These are phyloP conservation scores for Coniochaeta sp. DNA, from an alignment of 2,329 filamentous ascomycete species.

Conservation along the genomic window DNA sequence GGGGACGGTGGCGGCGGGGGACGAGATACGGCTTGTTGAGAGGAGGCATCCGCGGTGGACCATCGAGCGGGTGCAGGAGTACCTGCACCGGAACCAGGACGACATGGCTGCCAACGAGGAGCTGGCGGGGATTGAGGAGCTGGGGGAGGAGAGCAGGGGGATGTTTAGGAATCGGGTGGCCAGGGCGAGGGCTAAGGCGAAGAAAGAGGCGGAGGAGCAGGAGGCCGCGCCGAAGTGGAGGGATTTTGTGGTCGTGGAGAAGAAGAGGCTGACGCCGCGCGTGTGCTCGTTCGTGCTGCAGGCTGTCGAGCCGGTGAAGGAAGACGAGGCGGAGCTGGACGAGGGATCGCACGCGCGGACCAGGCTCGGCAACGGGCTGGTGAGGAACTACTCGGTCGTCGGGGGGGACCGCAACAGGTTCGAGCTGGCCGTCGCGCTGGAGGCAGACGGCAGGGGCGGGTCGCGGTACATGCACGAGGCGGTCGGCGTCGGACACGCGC, in stretches of 20 bases:
- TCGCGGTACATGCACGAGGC: conserved; percentile 50
- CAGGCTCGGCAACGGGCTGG: conserved; percentile 46
- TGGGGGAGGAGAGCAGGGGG: conserved; percentile 40
- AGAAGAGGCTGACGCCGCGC: conserved; percentile 40
- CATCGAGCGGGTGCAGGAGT: conserved; percentile 55
- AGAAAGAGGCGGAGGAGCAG: conserved; percentile 13
- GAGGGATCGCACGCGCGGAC: conserved; percentile 49
- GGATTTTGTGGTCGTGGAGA: conserved; percentile 40
- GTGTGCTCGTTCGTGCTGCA: conserved; percentile 47
- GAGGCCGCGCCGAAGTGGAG: conserved; percentile 29
- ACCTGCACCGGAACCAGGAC: conserved; percentile 45
- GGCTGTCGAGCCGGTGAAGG: conserved; percentile 23
- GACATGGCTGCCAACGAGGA: conserved; percentile 44
- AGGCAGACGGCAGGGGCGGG: conserved; percentile 48
- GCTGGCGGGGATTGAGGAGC: conserved; percentile 40
- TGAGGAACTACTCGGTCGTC: conserved; percentile 55
- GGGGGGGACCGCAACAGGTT: conserved; percentile 41
- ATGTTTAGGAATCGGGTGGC: conserved; percentile 45
- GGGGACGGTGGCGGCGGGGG: conserved; percentile 47
- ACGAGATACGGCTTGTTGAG: conserved; percentile 48
- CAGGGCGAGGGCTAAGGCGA: conserved; percentile 25
- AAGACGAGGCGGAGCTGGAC: conserved; percentile 18
- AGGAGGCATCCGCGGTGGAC: conserved; percentile 53
- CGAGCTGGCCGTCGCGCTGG: conserved; percentile 51
- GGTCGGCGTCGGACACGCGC: conserved; percentile 35